Percentiles rank a stretch among this genome's conserved stretches.
Evolutionary conservation across 495 filamentous ascomycete genomes (phyloP).

Genomic region (Margaritispora aquatica): DNA sequence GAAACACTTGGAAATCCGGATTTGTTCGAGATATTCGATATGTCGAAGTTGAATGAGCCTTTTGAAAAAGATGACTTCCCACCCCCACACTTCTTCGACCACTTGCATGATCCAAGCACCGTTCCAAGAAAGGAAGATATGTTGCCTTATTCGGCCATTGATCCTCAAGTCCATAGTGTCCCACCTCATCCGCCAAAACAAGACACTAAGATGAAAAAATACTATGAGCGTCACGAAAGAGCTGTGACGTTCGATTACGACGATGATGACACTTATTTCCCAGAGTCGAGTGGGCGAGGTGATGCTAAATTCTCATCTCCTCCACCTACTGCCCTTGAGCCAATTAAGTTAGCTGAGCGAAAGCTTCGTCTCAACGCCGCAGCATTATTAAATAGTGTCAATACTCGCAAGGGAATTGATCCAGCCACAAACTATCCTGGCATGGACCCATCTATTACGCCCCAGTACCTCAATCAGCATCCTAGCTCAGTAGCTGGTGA

Average conservation of each 20-base stretch:
- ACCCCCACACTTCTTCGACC: neutral
- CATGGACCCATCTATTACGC: neutral
- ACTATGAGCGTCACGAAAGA: neutral
- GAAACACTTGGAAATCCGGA: neutral
- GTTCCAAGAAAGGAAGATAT: neutral
- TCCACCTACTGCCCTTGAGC: neutral
- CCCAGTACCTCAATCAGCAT: too few relatives aligned
- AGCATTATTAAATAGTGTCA: neutral
- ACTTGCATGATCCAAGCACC: neutral
- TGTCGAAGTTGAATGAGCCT: neutral
- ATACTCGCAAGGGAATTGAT: neutral
- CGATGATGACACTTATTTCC: neutral
- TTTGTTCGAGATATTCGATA: neutral
- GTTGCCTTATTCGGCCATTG: neutral
- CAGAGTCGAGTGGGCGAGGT: neutral
- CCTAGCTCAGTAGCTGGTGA: too few relatives aligned
- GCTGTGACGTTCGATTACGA: neutral
- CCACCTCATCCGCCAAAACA: neutral
- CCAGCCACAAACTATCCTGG: neutral
- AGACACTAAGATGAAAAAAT: neutral
- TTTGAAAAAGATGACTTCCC: neutral
- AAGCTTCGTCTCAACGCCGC: neutral
- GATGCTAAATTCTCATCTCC: neutral
- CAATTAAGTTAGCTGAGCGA: neutral
- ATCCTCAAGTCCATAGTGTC: neutral